A percentile compares a stretch with the other conserved stretches of the same genome.
Conservation (phyloP, 2,329 filamentous ascomycete species). For the Penicillium thymicola region DNA sequence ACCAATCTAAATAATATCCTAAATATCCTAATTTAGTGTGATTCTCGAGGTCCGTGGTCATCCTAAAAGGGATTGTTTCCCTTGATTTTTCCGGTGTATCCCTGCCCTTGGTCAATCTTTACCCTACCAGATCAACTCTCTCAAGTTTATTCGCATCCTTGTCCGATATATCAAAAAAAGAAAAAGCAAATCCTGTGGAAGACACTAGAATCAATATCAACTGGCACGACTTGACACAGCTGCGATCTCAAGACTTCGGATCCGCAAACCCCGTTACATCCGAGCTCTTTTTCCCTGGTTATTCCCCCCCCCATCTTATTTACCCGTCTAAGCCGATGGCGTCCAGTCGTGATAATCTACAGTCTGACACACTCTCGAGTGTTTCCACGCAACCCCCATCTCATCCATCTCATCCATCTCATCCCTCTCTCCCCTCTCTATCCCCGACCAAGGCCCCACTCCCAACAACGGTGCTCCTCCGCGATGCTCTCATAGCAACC, state of each 20-base stretch:
- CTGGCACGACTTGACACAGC: constrained; percentile 5
- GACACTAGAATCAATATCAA: constrained; percentile 4
- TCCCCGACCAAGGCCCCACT: constrained; percentile 21
- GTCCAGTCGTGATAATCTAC: constrained; percentile 16
- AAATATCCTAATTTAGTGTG: background rate
- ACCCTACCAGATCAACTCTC: background rate
- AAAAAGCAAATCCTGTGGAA: background rate
- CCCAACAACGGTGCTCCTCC: constrained; percentile 38
- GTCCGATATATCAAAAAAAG: background rate
- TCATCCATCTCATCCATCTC: too few relatives aligned
- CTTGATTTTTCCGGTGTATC: background rate
- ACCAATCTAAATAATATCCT: background rate
- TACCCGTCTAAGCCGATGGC: constrained; percentile 22
- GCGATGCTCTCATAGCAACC: constrained; percentile 43
- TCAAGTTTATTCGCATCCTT: background rate
- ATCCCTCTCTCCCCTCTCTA: constrained; percentile 17
- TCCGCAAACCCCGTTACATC: constrained; percentile 31
- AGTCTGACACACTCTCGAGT: constrained; percentile 17
- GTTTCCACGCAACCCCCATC: constrained; percentile 9
- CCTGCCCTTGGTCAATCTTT: background rate
- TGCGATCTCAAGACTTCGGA: constrained; percentile 7
- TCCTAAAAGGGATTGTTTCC: background rate
- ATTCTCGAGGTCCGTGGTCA: background rate
- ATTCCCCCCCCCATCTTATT: constrained; percentile 13
- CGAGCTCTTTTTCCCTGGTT: constrained; percentile 17